Evolutionary conservation across 345 rosid species (phyloP), one percentile per base, ranked within the genome.

Genomic region (Rhodamnia rubescens): DNA sequence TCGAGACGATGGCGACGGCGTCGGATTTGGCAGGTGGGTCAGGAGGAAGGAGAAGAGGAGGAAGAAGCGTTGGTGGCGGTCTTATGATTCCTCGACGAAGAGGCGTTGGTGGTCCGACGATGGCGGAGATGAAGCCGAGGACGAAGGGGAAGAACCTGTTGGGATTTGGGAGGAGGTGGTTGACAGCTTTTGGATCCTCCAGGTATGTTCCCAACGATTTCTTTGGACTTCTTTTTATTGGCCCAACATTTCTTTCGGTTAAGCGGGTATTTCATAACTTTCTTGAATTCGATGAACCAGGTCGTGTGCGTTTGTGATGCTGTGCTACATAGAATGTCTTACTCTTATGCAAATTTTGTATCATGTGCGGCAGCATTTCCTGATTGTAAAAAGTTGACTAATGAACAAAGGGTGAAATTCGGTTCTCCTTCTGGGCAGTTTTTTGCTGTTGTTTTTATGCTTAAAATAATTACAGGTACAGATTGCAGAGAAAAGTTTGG

Each of bases 151-250:
- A 57, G 84, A 82, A 83, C 32, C 87, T 53, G 87, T 83, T 59
- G 85, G 87, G 81, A 9, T 82, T 51, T 89, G 87, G 51, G 90
- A 90, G n/a, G 88, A 91, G 86, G 89, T 47, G 22, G 11, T 93
- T 18, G 94, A 89, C 57, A 87, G 87, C 82, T 21, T 91, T 81
- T 92, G 91, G 93, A 88, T 89, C 85, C 75, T 93, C 59, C 86
- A 89, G 94, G 95, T 93, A 85, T 58, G 64, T 51, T 54, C n/a
- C 47, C 11, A 3, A 5, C 52, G 1, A 9, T 29, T 56, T 59
- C 74, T 88, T 83, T 83, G 21, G 9, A 49, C 10, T 20, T 64
- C 42, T 64, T 64, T 64, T 29, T 64, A 18, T 64, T 29, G 42
- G 75, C 75, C 22, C 44, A 64, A 8, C 78, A 69, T 69, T 32